Base-by-base conservation (phyloP, 2,329 filamentous ascomycete genomes). In the Ophiostoma sp. region DNA sequence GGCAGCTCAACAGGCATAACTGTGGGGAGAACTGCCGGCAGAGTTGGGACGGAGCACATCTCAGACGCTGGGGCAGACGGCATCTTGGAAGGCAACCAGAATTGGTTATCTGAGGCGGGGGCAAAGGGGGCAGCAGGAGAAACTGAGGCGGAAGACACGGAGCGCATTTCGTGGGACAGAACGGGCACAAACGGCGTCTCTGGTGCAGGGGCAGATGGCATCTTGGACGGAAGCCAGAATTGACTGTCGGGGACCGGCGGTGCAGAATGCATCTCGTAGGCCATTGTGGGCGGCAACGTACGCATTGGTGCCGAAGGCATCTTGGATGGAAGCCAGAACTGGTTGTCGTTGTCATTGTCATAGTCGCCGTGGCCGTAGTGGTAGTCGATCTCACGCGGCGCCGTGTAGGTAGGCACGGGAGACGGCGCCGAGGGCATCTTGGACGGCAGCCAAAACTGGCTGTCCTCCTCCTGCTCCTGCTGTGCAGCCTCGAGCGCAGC, bases 141-240 rank as follows among this genome's bases (percentile, higher is more conserved):
- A 60, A 31, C 11, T 5, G n/a, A n/a, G 10, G n/a, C 10, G 10
- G n/a, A n/a, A 27, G 52, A 13, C 5, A 62, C 13, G 23, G 27
- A 6, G 57, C 57, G 57, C 57, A 4, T 27, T 20, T 62, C 57
- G 13, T 62, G 57, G 4, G 57, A 62, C 15, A 62, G 11, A 6
- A 33, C 13, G 13, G 57, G 57, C 57, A 62, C 57, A 17, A 62
- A 62, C 15, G 57, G 57, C 27, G 15, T 33, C 4, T 31, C 57
- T 7, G 33, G 35, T 6, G 62, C 20, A 20, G 35, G 35, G 2
- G 62, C 62, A n/a, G 62, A 65, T 35, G 62, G 62, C 62, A 65
- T 65, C 35, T 65, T 65, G 35, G 62, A 65, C 33, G 62, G 62
- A 20, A 65, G 35, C 62, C 62, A 65, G 62, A 39, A 65, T 10